Percentiles rank a stretch among this genome's conserved stretches.
These are phyloP conservation scores for Arthroderma sp. DNA, from an alignment of 2,329 filamentous ascomycete species.

Conservation along the genomic window DNA sequence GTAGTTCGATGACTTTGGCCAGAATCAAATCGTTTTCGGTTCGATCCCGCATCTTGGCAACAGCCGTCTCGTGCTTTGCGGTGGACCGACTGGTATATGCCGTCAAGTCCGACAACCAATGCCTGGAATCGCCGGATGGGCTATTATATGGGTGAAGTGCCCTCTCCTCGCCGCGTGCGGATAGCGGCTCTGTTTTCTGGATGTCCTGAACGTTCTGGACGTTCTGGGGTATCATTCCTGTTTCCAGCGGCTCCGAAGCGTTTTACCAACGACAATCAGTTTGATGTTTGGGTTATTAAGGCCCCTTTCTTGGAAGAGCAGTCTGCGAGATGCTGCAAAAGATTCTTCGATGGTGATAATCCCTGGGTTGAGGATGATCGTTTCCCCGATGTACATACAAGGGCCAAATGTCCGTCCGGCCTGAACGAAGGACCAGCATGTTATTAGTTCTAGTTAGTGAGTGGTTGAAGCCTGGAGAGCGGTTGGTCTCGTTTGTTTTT, in stretches of 20 bases:
- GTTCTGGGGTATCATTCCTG: background rate
- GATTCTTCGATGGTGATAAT: background rate
- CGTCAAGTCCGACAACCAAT: background rate
- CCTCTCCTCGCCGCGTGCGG: background rate
- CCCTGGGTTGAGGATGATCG: background rate
- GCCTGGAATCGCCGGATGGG: background rate
- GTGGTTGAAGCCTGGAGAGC: background rate
- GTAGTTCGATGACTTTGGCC: background rate
- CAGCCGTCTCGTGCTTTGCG: background rate
- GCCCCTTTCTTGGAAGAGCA: background rate
- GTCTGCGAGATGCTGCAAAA: background rate
- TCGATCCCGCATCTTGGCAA: background rate
- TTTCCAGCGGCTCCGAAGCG: background rate
- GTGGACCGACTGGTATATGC: background rate
- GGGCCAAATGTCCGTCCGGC: background rate
- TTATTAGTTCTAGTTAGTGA: constrained; percentile 1
- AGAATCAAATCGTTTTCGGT: background rate
- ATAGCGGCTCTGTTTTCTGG: background rate
- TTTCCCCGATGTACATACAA: constrained; percentile 2
- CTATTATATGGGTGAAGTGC: background rate
- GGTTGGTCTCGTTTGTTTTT: constrained; percentile 3
- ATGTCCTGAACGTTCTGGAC: background rate
- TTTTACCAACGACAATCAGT: background rate
- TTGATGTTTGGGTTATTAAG: background rate
- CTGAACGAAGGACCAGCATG: constrained; percentile 2